Evolutionary conservation across 1,284 basidiomycete genomes (phyloP), one percentile per base, ranked within the genome.

Genomic region (Thecaphora thlaspeos): DNA sequence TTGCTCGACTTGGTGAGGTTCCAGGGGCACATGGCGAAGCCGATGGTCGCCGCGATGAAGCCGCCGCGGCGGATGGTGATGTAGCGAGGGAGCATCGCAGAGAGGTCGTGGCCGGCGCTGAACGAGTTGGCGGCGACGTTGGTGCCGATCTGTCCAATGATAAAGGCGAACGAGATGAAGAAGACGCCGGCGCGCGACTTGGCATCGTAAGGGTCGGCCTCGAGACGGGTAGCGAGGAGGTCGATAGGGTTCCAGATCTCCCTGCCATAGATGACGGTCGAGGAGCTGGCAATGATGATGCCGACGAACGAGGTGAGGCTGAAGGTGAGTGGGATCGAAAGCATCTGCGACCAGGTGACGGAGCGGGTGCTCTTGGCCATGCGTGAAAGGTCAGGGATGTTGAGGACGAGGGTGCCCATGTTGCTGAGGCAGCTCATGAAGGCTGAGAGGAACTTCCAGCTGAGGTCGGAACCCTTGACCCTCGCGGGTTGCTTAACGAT

Each of bases 51-150:
- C 18, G 86, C 87, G 46, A 91, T 80, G 76, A 88, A 89, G 3
- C 88, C 87, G 18, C 91, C 90, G 18, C 89, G 84, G 23, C 90
- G 85, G 70, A 92, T 91, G 78, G 88, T 90, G 73, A 92, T 86
- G 80, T 85, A 91, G 26, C 87, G 85, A 51, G 90, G 81, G 51
- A 79, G 74, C 7, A 91, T 82, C 2, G 89, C 86, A 1, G 89
- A 90, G 62, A 91, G 80, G 79, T 92, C 90, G 70, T 88, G 89
- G 7, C 90, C 89, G 4, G 89, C 89, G 34, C 85, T 87, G 63
- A 91, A 85, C 3, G 87, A 87, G 80, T 92, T 92, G 46, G 90
- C 89, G 12, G 87, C 87, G 68, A 90, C 88, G 61, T 80, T 80
- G 56, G 80, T 78, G 41, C 77, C 75, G 19, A 80, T 68, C 79